Conservation (phyloP, 2,329 filamentous ascomycete species). For the Nakataea oryzae region DNA sequence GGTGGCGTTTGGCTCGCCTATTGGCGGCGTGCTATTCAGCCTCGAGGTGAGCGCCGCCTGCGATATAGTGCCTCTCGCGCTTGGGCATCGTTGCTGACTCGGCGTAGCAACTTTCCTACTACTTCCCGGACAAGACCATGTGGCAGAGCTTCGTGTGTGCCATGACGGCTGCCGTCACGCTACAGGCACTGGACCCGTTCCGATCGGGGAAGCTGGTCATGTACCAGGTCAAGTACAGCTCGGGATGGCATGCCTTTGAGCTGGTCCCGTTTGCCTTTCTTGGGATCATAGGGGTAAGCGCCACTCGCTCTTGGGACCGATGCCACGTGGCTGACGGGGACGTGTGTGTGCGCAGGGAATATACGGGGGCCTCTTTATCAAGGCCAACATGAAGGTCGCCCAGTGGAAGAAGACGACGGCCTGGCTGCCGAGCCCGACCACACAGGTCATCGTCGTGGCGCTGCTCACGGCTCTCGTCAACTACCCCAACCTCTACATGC, state of each 20-base stretch:
- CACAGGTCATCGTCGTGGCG: slow-evolving; percentile 72
- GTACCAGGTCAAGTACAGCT: slow-evolving; percentile 90
- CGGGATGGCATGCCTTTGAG: slow-evolving; percentile 90
- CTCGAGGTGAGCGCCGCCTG: slow-evolving; percentile 51
- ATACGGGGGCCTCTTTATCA: slow-evolving; percentile 91
- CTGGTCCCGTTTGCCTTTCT: slow-evolving; percentile 78
- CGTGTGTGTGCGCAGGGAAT: slow-evolving; percentile 46
- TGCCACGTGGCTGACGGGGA: background rate
- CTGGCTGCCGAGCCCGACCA: slow-evolving; percentile 61
- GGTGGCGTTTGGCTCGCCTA: slow-evolving; percentile 87
- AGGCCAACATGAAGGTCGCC: slow-evolving; percentile 80
- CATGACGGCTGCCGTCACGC: slow-evolving; percentile 92
- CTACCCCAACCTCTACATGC: slow-evolving; percentile 94
- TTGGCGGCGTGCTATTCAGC: slow-evolving; percentile 90
- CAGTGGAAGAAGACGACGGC: slow-evolving; percentile 61
- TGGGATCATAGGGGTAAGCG: slow-evolving; percentile 63
- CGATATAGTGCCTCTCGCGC: background rate
- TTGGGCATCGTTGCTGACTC: slow-evolving; percentile 6
- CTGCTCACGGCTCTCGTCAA: slow-evolving; percentile 80
- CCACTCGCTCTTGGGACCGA: background rate
- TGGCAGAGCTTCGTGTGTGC: slow-evolving; percentile 99
- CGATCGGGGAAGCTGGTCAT: slow-evolving; percentile 90
- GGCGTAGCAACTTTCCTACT: slow-evolving; percentile 78
- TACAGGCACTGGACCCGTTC: slow-evolving; percentile 91
- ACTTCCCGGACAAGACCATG: slow-evolving; percentile 99